Percentiles rank a stretch among this genome's conserved stretches.
Conservation (phyloP, 2,329 filamentous ascomycete genomes). For the Camptophora hylomeconis region DNA sequence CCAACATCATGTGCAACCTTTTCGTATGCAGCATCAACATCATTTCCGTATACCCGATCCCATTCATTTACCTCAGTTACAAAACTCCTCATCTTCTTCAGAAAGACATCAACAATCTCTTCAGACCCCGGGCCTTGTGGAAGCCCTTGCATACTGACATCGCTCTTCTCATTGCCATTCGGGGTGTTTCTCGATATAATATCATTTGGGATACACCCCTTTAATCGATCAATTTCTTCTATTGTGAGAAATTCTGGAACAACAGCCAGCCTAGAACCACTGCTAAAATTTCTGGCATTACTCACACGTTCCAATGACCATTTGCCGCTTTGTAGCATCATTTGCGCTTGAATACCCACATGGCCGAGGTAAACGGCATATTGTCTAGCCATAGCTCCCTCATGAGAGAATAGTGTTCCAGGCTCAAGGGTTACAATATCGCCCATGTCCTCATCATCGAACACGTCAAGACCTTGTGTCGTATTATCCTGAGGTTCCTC, state of each 20-base stretch:
- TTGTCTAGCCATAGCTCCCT: slow-evolving; percentile 6
- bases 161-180: not conserved
- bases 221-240: slow-evolving; percentile 7
- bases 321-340: slow-evolving; percentile 12
- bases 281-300: slow-evolving; percentile 8
- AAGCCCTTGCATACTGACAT: not conserved
- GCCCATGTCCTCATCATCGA: slow-evolving; percentile 4
- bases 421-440: not conserved
- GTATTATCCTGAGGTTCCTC: slow-evolving; percentile 4
- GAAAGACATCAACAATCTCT: not conserved
- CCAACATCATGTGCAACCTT: slow-evolving; percentile 25
- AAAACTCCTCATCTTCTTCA: slow-evolving; percentile 1
- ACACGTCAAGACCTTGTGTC: slow-evolving; percentile 2
- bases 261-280: slow-evolving; percentile 9
- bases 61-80: slow-evolving; percentile 1
- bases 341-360: slow-evolving; percentile 9
- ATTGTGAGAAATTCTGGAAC: slow-evolving; percentile 11
- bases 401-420: slow-evolving; percentile 10
- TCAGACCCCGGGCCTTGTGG: slow-evolving; percentile 3
- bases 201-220: too few relatives aligned
- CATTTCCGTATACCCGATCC: slow-evolving; percentile 1
- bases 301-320: slow-evolving; percentile 9
- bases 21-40: slow-evolving; percentile 27
- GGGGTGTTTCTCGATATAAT: not conserved
- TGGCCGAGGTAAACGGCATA: slow-evolving; percentile 11